Percentiles rank a stretch among this genome's conserved stretches.
phyloP scores from a whole-genome alignment of 2,329 filamentous ascomycete genomes.

The Neoascochyta sp. region DNA sequence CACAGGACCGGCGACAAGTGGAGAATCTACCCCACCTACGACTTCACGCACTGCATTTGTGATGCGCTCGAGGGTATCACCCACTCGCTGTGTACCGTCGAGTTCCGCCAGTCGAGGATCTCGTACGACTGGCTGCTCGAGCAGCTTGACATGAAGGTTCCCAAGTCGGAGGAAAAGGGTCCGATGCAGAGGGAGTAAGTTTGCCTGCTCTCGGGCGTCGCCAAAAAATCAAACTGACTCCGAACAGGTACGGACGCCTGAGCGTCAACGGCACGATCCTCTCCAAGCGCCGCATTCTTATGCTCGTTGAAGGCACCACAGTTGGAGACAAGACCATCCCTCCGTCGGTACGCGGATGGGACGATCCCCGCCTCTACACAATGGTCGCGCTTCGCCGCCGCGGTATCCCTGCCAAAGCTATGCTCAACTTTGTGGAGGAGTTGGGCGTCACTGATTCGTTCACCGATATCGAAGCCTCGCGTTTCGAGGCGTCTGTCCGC shows the following conservation, averaged over 20 bases:
- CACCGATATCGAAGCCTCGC: conserved; percentile 72
- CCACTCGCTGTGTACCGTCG: conserved; percentile 88
- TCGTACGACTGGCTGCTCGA: conserved; percentile 92
- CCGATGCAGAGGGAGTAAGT: conserved; percentile 83
- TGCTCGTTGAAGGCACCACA: conserved; percentile 66
- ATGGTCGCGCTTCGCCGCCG: conserved; percentile 78
- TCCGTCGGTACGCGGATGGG: conserved; percentile 74
- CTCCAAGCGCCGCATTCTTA: conserved; percentile 78
- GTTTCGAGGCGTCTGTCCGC: conserved; percentile 83
- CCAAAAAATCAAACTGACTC: conserved; percentile 8
- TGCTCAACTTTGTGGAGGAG: conserved; percentile 86
- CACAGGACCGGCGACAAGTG: conserved; percentile 77
- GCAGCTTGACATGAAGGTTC: conserved; percentile 75
- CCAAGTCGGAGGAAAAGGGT: conserved; percentile 48
- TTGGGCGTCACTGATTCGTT: conserved; percentile 82
- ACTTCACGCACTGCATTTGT: conserved; percentile 85
- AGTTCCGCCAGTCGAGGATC: conserved; percentile 78
- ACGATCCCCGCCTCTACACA: conserved; percentile 87
- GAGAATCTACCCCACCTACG: conserved; percentile 94
- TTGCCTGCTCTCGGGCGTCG: conserved; percentile 34
- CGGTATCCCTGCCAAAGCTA: conserved; percentile 82
- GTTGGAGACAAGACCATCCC: conserved; percentile 40
- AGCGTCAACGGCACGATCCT: conserved; percentile 82
- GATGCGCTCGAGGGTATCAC: conserved; percentile 92
- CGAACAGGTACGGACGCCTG: conserved; percentile 57